A percentile compares a stretch with the other conserved stretches of the same genome.
Evolutionary conservation across 2,329 filamentous ascomycete genomes (phyloP).

Genomic region (Paradendryphiella salina): DNA sequence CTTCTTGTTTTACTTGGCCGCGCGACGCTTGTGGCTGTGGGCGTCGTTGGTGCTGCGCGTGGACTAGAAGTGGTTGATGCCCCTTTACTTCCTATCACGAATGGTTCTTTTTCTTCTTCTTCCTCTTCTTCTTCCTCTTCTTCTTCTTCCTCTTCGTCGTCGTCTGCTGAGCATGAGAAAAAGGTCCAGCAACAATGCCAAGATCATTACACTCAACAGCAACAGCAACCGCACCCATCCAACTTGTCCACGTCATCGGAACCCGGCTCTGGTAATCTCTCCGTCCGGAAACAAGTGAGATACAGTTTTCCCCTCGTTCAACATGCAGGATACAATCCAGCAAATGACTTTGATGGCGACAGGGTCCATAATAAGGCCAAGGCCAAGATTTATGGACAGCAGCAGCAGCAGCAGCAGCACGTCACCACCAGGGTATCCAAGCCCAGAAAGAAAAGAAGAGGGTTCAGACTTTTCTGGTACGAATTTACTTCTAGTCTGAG

Average conservation of each 20-base stretch:
- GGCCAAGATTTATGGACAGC: slow-evolving; percentile 39
- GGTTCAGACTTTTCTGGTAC: slow-evolving; percentile 54
- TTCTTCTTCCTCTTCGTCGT: too few relatives aligned
- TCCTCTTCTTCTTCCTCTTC: too few relatives aligned
- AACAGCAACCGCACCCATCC: slow-evolving; percentile 26
- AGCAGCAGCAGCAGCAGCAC: not conserved
- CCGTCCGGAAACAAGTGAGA: slow-evolving; percentile 32
- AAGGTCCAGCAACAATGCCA: too few relatives aligned
- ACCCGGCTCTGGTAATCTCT: slow-evolving; percentile 21
- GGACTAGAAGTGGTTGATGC: slow-evolving; percentile 3
- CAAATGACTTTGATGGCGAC: slow-evolving; percentile 14
- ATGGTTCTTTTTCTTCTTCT: too few relatives aligned
- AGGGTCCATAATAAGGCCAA: slow-evolving; percentile 21
- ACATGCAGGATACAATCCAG: slow-evolving; percentile 49
- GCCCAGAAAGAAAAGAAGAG: slow-evolving; percentile 44
- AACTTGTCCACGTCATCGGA: slow-evolving; percentile 40
- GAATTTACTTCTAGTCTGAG: slow-evolving; percentile 67
- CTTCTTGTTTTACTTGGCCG: slow-evolving; percentile 53
- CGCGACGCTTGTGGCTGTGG: slow-evolving; percentile 46
- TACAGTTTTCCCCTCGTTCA: slow-evolving; percentile 45
- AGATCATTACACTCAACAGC: not conserved
- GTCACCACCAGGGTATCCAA: too few relatives aligned
- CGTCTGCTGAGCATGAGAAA: slow-evolving; percentile 25
- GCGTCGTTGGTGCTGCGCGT: slow-evolving; percentile 10
- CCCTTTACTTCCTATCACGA: slow-evolving; percentile 38